Evolutionary conservation across 176 grass and related monocot genomes (phyloP), one percentile per base, ranked within the genome.

Genomic region (Saccharum spontaneum): DNA sequence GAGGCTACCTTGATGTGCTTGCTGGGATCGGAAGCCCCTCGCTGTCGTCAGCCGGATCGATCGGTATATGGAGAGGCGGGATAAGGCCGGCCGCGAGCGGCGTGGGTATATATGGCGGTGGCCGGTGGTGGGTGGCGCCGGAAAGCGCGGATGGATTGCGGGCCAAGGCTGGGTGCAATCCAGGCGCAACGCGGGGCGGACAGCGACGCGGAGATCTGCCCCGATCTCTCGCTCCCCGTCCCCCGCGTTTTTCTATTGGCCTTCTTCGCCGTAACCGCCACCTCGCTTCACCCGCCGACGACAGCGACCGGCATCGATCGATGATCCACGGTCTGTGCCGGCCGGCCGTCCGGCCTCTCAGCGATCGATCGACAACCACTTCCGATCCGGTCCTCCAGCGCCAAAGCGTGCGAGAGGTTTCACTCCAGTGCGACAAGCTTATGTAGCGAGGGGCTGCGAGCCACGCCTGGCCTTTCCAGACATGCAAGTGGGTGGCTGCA

Each of bases 241-340:
- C 34, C 33, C 68, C 40, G 84, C 84, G 79, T 86, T 84, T 46
- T 94, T 92, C 81, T 93, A 81, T 87, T 79, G 89, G 80, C 60
- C 80, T 91, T 89, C 92, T 92, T 94, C 87, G 75, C 91, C 95
- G 89, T 88, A 92, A 90, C 91, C 83, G 85, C 91, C 91, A 90
- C 91, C 93, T 91, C 85, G 80, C 83, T 77, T 46, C 91, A 95
- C 91, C 95, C 61, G 85, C 89, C 85, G 77, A 82, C 28, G 93
- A 98, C 79, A 90, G 91, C 88, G 93, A 98, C 93, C 14, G 57
- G 3, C 63, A 30, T 9, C 26, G 24, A 34, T 24, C 44, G 48
- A 16, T 76, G 16, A 61, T 71, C 55, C 69, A 40, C 52, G 26
- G 57, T 45, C 65, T 49, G 13, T 59, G 87, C 69, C 69, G 87